Evolutionary conservation across 805 yeast genomes (phyloP).

Genomic region (Lachancea fermentati): DNA sequence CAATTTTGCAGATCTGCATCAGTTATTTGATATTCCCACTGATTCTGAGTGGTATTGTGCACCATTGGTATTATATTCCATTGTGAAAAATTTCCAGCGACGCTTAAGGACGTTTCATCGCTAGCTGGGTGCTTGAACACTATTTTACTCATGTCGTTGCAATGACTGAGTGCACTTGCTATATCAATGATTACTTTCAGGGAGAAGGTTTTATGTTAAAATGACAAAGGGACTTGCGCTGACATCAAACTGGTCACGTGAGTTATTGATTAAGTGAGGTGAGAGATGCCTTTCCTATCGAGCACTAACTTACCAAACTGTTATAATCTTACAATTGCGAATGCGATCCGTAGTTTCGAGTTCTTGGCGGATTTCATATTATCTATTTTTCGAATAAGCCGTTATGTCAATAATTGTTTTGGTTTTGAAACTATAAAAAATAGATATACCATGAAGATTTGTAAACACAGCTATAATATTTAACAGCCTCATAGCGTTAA

Average conservation of each 20-base stretch:
- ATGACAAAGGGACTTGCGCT: conserved; percentile 4
- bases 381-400: too few species aligned
- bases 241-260: background rate
- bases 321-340: too few species aligned
- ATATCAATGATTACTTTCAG: background rate
- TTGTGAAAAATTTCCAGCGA: conserved; percentile 36
- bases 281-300: too few species aligned
- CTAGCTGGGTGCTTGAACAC: conserved; percentile 6
- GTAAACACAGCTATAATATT: too few species aligned
- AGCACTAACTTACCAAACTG: too few species aligned
- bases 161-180: background rate
- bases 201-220: background rate
- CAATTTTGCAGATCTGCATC: conserved; percentile 16
- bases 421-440: too few species aligned
- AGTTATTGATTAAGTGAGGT: too few species aligned
- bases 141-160: conserved; percentile 3
- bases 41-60: conserved; percentile 11
- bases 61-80: conserved; percentile 28
- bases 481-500: too few species aligned
- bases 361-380: too few species aligned
- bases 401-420: too few species aligned
- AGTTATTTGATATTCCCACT: conserved; percentile 28
- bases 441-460: too few species aligned
- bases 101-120: conserved; percentile 20
- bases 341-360: too few species aligned